phyloP scores from a whole-genome alignment of 345 rosid species.

The Arabis alpina region DNA sequence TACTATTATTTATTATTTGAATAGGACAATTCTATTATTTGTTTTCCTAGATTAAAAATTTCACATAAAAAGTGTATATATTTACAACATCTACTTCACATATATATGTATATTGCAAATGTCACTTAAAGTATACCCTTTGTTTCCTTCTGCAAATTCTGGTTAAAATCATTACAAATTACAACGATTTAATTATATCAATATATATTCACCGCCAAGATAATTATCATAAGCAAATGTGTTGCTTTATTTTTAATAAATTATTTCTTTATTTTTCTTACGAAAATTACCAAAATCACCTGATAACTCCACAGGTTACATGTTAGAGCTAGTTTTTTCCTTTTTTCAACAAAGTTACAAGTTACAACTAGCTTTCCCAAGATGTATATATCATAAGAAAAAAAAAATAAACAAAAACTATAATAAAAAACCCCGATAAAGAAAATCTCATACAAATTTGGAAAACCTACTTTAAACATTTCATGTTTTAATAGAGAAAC shows the following conservation, averaged over 20 bases:
- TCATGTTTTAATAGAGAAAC: conserved; percentile 14
- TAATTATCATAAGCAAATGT: conserved; percentile 4
- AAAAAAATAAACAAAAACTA: neutral
- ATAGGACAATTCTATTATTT: conserved; percentile 40
- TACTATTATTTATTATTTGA: conserved; percentile 38
- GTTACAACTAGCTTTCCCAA: conserved; percentile 29
- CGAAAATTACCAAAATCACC: conserved; percentile 17
- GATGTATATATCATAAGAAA: conserved; percentile 12
- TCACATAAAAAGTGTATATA: too few relatives aligned
- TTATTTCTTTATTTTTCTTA: neutral
- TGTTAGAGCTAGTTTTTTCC: conserved; percentile 22
- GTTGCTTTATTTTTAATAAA: conserved; percentile 4
- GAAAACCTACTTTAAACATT: conserved; percentile 11
- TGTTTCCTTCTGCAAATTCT: conserved; percentile 32
- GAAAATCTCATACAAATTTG: conserved; percentile 21
- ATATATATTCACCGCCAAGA: conserved; percentile 22
- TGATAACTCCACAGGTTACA: conserved; percentile 34
- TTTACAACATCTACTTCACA: too few relatives aligned
- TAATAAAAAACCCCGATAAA: neutral
- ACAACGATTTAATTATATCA: neutral
- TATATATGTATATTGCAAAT: conserved; percentile 8
- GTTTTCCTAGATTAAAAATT: conserved; percentile 3
- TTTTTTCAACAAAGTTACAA: neutral
- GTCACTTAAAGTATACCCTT: conserved; percentile 31
- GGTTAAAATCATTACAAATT: conserved; percentile 1